phyloP scores from a whole-genome alignment of 2,329 filamentous ascomycete genomes.

The Neofusicoccum ribis region DNA sequence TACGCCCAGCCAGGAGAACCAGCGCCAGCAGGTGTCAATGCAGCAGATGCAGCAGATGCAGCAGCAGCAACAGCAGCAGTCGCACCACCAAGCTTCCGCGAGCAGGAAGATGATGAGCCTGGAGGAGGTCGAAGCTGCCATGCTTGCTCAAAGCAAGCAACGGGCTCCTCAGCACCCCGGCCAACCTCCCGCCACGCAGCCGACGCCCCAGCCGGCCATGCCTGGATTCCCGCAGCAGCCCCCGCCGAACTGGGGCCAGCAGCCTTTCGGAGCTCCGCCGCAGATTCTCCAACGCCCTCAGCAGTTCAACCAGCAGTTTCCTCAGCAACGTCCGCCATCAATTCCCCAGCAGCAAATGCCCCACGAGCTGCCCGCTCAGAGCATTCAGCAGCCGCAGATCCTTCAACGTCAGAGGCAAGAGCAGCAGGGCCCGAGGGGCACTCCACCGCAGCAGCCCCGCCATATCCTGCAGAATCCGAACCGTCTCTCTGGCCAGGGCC shows the following conservation, averaged over 20 bases:
- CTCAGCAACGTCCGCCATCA: constrained; percentile 39
- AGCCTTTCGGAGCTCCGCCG: constrained; percentile 38
- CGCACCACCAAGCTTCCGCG: constrained; percentile 31
- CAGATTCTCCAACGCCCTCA: constrained; percentile 54
- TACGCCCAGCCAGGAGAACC: constrained; percentile 35
- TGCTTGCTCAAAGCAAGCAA: constrained; percentile 69
- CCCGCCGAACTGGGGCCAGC: constrained; percentile 21
- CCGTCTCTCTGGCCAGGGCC: constrained; percentile 52
- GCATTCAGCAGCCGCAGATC: constrained; percentile 34
- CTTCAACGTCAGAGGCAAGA: constrained; percentile 38
- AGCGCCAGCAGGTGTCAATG: constrained; percentile 23
- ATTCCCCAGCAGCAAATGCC: constrained; percentile 43
- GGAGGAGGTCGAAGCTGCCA: constrained; percentile 93
- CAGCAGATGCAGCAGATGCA: constrained; percentile 13
- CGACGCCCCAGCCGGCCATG: constrained; percentile 18
- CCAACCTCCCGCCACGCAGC: constrained; percentile 23
- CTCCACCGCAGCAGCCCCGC: constrained; percentile 51
- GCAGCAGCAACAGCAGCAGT: constrained; percentile 22
- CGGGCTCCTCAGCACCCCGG: constrained; percentile 41
- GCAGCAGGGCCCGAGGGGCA: constrained; percentile 26
- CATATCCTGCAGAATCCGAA: constrained; percentile 82
- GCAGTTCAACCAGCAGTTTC: constrained; percentile 30
- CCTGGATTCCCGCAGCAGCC: constrained; percentile 23
- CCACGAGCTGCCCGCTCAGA: constrained; percentile 46
- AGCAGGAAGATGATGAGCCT: constrained; percentile 85